Base-by-base conservation (phyloP, 2,329 filamentous ascomycete genomes). In the Penicillium sp. region DNA sequence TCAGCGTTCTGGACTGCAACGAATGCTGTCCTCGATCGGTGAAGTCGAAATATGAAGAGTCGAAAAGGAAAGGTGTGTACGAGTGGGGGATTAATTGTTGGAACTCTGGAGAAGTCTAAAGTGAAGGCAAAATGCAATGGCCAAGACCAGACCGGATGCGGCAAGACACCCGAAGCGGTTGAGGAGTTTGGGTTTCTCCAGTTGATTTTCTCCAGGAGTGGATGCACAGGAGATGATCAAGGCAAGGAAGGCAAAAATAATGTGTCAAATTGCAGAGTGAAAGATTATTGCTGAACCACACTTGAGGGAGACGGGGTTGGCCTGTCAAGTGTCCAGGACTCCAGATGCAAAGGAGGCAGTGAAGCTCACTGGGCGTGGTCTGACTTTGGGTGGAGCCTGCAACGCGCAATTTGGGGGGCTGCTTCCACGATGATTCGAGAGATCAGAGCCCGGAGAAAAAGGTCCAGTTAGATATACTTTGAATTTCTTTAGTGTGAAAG, bases 61-160 rank as follows among this genome's bases (percentile, higher is more conserved):
- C 43, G 22, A 47, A 52, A 22, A 52, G 15, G 35, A 41, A 25
- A 39, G 22, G 22, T n/a, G 37, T 28, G 12, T 37, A 25, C 34
- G 14, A 47, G 25, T 28, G 41, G 22, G 42, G 31, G 47, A 10
- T 22, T 15, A 7, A 41, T 42, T 41, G 37, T 53, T 41, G 25
- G 35, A 42, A 22, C 1, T 2, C n/a, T 51, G 48, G 12, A 34
- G 51, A 42, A 55, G 53, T 28, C 42, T 28, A 10, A 2, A 8
- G 8, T 8, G 43, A 15, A 47, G 43, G 43, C 43, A 20, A 20
- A 20, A 20, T 20, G 20, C 20, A 31, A 47, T n/a, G 1, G 49
- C 49, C 12, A 38, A 31, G 25, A 25, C 38, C 39, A 57, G 31
- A 58, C 56, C 56, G 56, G 43, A 58, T 54, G n/a, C 56, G 56